These are phyloP conservation scores for Leucosporidium scottii DNA, from an alignment of 768 basidiomycete species.

Conservation along the genomic window DNA sequence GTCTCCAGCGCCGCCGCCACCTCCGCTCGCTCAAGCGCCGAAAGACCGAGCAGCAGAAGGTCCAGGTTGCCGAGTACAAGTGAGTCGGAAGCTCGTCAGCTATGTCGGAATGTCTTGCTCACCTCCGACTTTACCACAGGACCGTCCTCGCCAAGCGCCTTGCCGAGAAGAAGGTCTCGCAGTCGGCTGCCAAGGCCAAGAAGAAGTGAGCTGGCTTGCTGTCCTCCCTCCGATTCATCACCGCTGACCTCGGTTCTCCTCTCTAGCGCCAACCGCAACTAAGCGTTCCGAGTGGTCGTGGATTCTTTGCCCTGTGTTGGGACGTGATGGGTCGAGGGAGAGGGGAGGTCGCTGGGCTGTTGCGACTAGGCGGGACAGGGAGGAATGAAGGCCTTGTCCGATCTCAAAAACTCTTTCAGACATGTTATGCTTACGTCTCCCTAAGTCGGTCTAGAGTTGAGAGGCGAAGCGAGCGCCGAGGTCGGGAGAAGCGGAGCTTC, in stretches of 20 bases:
- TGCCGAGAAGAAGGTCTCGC: constrained; percentile 28
- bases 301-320: neutral
- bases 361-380: neutral
- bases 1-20: constrained; percentile 93
- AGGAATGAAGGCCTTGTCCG: neutral
- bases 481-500: neutral
- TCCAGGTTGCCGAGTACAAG: constrained; percentile 92
- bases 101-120: neutral
- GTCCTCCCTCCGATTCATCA: neutral
- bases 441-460: neutral
- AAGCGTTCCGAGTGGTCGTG: constrained; percentile 1
- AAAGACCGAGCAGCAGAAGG: constrained; percentile 83
- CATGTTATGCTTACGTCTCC: neutral
- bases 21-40: constrained; percentile 79
- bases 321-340: neutral
- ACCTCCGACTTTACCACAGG: neutral
- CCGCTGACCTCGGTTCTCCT: neutral
- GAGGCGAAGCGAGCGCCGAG: neutral
- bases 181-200: constrained; percentile 39
- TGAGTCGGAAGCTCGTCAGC: constrained; percentile 50
- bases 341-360: neutral
- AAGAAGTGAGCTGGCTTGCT: constrained; percentile 37
- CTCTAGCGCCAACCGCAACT: constrained; percentile 1
- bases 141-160: constrained; percentile 31
- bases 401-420: neutral